These are phyloP conservation scores for Eragrostis nindensis DNA, from an alignment of 176 grass and related monocot genomes.

Conservation along the genomic window DNA sequence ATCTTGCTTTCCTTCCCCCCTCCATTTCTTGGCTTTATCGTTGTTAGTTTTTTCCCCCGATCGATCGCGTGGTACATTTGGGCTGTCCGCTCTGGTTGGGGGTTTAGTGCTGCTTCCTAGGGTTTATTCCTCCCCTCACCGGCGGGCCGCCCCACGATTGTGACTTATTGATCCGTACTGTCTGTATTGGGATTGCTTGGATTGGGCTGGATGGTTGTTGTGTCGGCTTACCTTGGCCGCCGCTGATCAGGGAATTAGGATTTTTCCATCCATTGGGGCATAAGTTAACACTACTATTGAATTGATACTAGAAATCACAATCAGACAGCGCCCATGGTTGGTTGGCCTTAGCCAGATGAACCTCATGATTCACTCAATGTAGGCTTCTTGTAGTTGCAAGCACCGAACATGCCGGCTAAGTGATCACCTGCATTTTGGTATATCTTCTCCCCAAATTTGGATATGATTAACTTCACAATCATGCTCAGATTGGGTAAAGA, in stretches of 20 bases:
- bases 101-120: conserved; percentile 11
- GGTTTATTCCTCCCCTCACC: background rate
- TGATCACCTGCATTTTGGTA: background rate
- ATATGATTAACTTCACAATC: background rate
- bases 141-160: background rate
- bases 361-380: background rate
- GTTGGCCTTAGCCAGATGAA: too few relatives aligned
- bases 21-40: too few relatives aligned
- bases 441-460: background rate
- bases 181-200: background rate
- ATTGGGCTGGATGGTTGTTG: too few relatives aligned
- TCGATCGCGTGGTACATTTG: background rate
- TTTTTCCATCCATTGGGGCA: too few relatives aligned
- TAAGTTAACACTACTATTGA: too few relatives aligned
- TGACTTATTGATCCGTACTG: background rate
- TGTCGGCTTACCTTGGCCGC: too few relatives aligned
- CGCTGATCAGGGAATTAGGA: background rate
- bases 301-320: too few relatives aligned
- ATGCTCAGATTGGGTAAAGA: background rate
- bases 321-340: too few relatives aligned
- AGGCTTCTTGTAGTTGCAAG: too few relatives aligned
- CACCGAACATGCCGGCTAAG: background rate
- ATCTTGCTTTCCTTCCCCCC: background rate
- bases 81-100: background rate
- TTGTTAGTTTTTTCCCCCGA: background rate